Percentiles rank a stretch among this genome's conserved stretches.
phyloP scores from a whole-genome alignment of 2,329 filamentous ascomycete genomes.

The Exophiala dermatitidis region DNA sequence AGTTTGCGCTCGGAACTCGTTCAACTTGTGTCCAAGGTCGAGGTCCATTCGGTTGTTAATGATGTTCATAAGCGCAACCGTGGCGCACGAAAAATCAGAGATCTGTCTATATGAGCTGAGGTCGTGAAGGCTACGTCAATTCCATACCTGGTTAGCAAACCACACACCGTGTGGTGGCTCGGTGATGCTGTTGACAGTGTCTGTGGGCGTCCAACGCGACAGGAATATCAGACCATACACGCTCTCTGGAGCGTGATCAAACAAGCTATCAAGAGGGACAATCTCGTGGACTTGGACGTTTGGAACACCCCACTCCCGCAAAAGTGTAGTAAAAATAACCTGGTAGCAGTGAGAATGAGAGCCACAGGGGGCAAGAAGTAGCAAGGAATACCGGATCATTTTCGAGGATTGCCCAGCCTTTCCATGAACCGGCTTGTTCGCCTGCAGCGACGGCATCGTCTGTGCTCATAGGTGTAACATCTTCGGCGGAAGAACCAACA shows the following conservation, averaged over 20 bases:
- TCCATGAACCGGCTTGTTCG: constrained; percentile 25
- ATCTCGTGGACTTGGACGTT: constrained; percentile 71
- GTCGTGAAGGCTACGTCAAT: background rate
- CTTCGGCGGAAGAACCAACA: constrained; percentile 2
- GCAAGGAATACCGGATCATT: constrained; percentile 65
- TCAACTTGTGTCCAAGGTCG: constrained; percentile 62
- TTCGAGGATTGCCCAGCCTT: constrained; percentile 71
- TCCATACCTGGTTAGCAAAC: constrained; percentile 80
- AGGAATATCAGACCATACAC: constrained; percentile 84
- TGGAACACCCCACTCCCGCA: constrained; percentile 68
- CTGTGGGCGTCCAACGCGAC: constrained; percentile 62
- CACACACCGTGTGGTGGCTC: constrained; percentile 63
- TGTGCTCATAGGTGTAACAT: constrained; percentile 2
- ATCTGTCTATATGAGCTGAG: constrained; percentile 46
- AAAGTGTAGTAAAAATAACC: constrained; percentile 80
- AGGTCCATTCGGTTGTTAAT: constrained; percentile 70
- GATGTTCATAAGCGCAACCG: constrained; percentile 87
- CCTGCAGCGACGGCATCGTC: background rate
- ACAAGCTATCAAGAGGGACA: constrained; percentile 54
- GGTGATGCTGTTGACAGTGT: constrained; percentile 45
- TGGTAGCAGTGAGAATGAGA: constrained; percentile 31
- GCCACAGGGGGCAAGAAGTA: background rate
- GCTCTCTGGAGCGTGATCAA: constrained; percentile 45
- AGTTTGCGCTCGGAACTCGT: constrained; percentile 67
- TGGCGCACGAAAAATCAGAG: constrained; percentile 77